These are phyloP conservation scores for Ambrosia hybrid DNA, from an alignment of 140 eudicot genomes.

Conservation along the genomic window DNA sequence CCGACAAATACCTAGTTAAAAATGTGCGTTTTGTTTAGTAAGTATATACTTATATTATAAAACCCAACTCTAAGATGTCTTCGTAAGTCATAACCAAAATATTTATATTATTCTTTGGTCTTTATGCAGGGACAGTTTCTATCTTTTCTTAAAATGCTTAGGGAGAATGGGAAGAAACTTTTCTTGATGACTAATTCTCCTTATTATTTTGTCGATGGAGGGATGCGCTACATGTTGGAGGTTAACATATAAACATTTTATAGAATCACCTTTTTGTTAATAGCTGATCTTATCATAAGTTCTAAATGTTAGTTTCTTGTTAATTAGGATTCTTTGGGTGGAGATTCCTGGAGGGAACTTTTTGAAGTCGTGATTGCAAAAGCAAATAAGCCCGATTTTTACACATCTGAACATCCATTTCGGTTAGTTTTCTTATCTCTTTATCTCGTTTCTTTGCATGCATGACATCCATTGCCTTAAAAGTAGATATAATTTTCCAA, in stretches of 20 bases:
- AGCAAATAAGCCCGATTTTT: slow-evolving; percentile 97
- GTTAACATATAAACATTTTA: slow-evolving; percentile 36
- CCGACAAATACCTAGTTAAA: slow-evolving; percentile 80
- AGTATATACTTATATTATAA: neutral
- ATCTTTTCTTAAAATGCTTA: slow-evolving; percentile 75
- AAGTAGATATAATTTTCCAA: neutral
- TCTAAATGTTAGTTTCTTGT: slow-evolving; percentile 21
- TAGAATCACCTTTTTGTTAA: neutral
- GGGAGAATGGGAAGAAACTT: slow-evolving; percentile 92
- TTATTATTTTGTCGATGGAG: slow-evolving; percentile 97
- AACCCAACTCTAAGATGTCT: neutral
- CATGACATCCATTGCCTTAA: slow-evolving; percentile 1
- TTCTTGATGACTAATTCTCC: slow-evolving; percentile 97
- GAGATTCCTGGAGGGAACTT: slow-evolving; percentile 97
- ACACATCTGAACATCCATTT: slow-evolving; percentile 95
- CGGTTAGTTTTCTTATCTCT: slow-evolving; percentile 52
- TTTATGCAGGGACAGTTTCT: slow-evolving; percentile 63
- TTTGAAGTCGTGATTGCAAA: slow-evolving; percentile 98
- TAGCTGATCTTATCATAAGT: slow-evolving; percentile 1
- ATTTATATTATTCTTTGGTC: neutral
- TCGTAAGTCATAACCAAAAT: neutral
- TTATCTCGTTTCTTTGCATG: slow-evolving; percentile 15
- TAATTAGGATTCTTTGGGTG: slow-evolving; percentile 80
- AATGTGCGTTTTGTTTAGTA: slow-evolving; percentile 56
- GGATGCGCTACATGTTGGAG: slow-evolving; percentile 99